Conservation (phyloP, 164 flowering plant species). For the Chimonanthus salicifolius region DNA sequence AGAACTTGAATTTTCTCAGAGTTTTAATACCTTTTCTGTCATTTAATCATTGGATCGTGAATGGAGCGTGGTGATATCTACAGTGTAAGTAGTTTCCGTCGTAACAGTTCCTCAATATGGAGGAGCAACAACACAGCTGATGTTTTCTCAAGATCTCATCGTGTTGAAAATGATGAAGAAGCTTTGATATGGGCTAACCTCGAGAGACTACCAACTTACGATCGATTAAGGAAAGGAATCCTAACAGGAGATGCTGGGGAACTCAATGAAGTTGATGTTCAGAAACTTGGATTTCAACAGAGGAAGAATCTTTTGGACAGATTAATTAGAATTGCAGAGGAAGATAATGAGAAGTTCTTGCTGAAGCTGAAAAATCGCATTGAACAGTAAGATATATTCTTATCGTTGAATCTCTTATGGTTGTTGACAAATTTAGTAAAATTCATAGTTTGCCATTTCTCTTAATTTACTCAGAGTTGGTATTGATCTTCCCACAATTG, state of each 20-base stretch:
- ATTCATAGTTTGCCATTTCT: neutral
- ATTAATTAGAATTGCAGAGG: slow-evolving; percentile 63
- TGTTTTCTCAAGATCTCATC: slow-evolving; percentile 13
- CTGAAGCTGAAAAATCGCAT: slow-evolving; percentile 60
- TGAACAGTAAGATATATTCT: slow-evolving; percentile 41
- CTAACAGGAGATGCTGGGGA: slow-evolving; percentile 1
- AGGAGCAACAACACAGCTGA: slow-evolving; percentile 21
- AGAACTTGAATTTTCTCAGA: too few species aligned
- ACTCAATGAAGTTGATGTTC: slow-evolving; percentile 65
- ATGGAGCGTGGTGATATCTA: slow-evolving; percentile 15
- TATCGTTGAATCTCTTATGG: neutral
- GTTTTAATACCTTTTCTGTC: too few species aligned
- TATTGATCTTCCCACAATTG: slow-evolving; percentile 68
- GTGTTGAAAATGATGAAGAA: slow-evolving; percentile 21
- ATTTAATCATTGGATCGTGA: neutral
- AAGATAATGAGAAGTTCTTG: slow-evolving; percentile 28
- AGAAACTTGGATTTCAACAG: slow-evolving; percentile 52
- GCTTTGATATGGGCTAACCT: slow-evolving; percentile 22
- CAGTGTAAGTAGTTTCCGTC: slow-evolving; percentile 28
- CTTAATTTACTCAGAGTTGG: slow-evolving; percentile 48
- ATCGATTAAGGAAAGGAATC: slow-evolving; percentile 15
- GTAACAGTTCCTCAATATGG: slow-evolving; percentile 36
- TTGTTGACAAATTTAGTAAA: neutral
- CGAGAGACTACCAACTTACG: slow-evolving; percentile 19
- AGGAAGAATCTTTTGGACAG: slow-evolving; percentile 61